Base-by-base conservation (phyloP, 371 early-diverging fungal species). In the Mortierella sp. region DNA sequence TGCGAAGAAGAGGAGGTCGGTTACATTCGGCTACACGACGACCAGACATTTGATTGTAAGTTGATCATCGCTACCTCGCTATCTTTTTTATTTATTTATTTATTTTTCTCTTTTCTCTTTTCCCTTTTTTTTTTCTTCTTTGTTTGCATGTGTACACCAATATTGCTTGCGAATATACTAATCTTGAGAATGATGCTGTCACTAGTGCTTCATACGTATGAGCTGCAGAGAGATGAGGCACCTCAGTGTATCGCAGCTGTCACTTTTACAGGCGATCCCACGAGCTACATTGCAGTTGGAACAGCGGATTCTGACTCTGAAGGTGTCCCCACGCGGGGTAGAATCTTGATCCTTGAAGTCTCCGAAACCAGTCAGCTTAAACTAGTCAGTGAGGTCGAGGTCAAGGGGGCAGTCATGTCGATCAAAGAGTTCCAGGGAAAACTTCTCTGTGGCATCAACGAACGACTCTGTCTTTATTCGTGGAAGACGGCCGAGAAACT, bases 11-110 rank as follows among this genome's bases (percentile, higher is more conserved):
- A 67, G 0, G 87, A 87, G 30, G 54, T 66, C 15, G 86, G 87
- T 1, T 84, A 81, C 50, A 50, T 96, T 34, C 82, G 87, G 4
- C 72, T 95, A 2, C 66, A 93, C 7, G 95, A 95, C 58, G 92
- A 91, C 50, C 83, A 85, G 55, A 85, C 89, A 0, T 92, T 91
- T 81, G 90, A 93, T 56, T 70, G 93, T 90, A 82, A 75, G 78
- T 67, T 23, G 28, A n/a, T n/a, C n/a, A n/a, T n/a, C n/a, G n/a
- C n/a, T n/a, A n/a, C n/a, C n/a, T n/a, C n/a, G n/a, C n/a, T n/a
- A n/a, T n/a, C n/a, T n/a, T n/a, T n/a, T n/a, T n/a, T n/a, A n/a
- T n/a, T n/a, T n/a, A n/a, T n/a, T n/a, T n/a, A n/a, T n/a, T n/a
- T n/a, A n/a, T n/a, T n/a, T n/a, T n/a, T n/a, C n/a, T n/a, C n/a